Evolutionary conservation across 805 yeast genomes (phyloP).

Genomic region (Kodamaea kaohsiungensis): DNA sequence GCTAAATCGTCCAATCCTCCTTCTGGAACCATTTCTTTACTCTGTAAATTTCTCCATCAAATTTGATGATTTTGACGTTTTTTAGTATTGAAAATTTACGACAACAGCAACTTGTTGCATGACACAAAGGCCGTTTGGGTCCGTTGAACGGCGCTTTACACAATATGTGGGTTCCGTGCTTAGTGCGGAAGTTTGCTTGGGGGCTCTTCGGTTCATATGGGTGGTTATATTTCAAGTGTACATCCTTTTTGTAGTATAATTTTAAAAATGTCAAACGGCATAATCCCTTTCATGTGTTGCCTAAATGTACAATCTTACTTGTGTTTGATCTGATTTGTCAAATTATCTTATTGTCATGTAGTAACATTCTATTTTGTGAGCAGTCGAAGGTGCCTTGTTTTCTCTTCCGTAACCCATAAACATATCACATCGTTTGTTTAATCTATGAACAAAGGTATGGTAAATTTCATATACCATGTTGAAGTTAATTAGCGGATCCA

Average conservation of each 20-base stretch:
- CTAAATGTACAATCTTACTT: too few relatives aligned
- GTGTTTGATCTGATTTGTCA: too few relatives aligned
- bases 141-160: neutral
- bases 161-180: neutral
- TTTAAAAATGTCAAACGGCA: too few relatives aligned
- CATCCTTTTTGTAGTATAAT: neutral
- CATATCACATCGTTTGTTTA: too few relatives aligned
- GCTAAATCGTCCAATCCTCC: constrained; percentile 6
- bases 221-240: neutral
- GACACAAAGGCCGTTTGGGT: neutral
- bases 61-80: neutral
- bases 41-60: neutral
- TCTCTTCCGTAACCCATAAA: too few relatives aligned
- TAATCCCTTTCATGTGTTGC: too few relatives aligned
- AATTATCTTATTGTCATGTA: too few relatives aligned
- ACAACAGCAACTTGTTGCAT: neutral
- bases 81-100: neutral
- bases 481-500: too few relatives aligned
- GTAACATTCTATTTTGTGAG: too few relatives aligned
- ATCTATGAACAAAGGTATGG: too few relatives aligned
- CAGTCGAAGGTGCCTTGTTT: too few relatives aligned
- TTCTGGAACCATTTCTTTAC: neutral
- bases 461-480: too few relatives aligned
- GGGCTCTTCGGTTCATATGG: neutral
- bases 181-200: neutral